A percentile compares a stretch with the other conserved stretches of the same genome.
Conservation (phyloP, 2,329 filamentous ascomycete species). For the Botryotinia narcissicola region DNA sequence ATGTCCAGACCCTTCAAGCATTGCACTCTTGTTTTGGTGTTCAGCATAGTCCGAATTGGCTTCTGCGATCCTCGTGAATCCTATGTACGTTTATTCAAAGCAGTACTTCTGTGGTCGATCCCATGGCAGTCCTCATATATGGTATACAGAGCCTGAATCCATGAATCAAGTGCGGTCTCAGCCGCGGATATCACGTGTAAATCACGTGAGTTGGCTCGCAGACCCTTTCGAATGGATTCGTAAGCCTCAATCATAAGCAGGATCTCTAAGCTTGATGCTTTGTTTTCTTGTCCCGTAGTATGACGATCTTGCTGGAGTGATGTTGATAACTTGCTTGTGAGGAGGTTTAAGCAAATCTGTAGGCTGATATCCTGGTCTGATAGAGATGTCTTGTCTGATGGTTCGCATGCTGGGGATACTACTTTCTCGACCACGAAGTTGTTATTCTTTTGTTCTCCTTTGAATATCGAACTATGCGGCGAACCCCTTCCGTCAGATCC, state of each 20-base stretch:
- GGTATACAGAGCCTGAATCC: constrained; percentile 35
- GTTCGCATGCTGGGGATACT: neutral
- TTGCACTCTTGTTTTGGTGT: neutral
- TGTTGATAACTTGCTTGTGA: constrained; percentile 33
- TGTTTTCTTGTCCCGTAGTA: constrained; percentile 22
- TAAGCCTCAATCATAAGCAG: constrained; percentile 38
- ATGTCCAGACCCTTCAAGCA: neutral
- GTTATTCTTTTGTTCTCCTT: neutral
- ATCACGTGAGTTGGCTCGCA: constrained; percentile 21
- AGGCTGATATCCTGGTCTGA: constrained; percentile 31
- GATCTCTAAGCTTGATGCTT: constrained; percentile 34
- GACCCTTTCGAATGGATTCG: constrained; percentile 31
- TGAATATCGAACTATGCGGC: constrained; percentile 3
- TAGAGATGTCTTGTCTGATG: constrained; percentile 1
- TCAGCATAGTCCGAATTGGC: neutral
- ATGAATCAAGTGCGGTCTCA: constrained; percentile 33
- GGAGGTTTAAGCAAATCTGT: constrained; percentile 34
- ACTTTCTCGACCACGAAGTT: neutral
- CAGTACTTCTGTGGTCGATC: neutral
- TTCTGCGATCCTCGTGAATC: neutral
- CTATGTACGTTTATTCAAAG: neutral
- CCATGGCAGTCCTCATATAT: constrained; percentile 29
- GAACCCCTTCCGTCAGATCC: constrained; percentile 24
- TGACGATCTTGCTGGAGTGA: constrained; percentile 29
- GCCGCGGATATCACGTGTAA: constrained; percentile 24